Base-by-base conservation (phyloP, 2,329 filamentous ascomycete genomes). In the Epicoccum sorghinum region DNA sequence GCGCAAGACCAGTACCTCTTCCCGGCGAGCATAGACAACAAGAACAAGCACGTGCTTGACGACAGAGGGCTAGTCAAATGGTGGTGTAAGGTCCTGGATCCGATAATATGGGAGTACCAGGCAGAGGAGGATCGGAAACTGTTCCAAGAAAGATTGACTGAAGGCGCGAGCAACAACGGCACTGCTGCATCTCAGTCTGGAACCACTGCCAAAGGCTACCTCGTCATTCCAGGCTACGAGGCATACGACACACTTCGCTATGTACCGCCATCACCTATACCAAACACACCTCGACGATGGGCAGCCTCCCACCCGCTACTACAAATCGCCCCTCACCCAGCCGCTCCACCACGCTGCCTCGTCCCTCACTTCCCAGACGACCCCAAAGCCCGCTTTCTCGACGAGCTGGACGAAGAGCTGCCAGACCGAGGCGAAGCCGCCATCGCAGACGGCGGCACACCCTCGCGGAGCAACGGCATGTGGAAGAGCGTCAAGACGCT, bases 1-100 rank as follows among this genome's bases (percentile, higher is more conserved):
- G 87, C 95, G 0, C 95, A 98, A 71, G 87, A 89, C 46, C 95
- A 98, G 69, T 99, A 99, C 65, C 83, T 99, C 12, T 99, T 98
- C 70, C 93, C 95, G 0, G 91, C 91, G 0, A 98, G 93, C 68
- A 86, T 92, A 35, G 88, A 96, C 56, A 93, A 97, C 71, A 75
- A 77, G 14, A 84, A 85, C 2, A 99, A 99, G 71, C 95, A 99
- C 77, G 89, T 99, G 0, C 79, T 98, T 7, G 91, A 96, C 66
- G 95, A 99, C 67, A 83, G 92, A 29, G 91, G 90, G 0, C 79
- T 99, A 46, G 90, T 99, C 18, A 91, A 88, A 67, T 99, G 95
- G 95, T 99, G 95, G 95, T 96, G 92, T 69, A 88, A 86, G 13
- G 90, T 93, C 9, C 77, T 97, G 10, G 89, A 97, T 68, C 89